Evolutionary conservation across 805 yeast species (phyloP).

Genomic region (Candida patagonica): DNA sequence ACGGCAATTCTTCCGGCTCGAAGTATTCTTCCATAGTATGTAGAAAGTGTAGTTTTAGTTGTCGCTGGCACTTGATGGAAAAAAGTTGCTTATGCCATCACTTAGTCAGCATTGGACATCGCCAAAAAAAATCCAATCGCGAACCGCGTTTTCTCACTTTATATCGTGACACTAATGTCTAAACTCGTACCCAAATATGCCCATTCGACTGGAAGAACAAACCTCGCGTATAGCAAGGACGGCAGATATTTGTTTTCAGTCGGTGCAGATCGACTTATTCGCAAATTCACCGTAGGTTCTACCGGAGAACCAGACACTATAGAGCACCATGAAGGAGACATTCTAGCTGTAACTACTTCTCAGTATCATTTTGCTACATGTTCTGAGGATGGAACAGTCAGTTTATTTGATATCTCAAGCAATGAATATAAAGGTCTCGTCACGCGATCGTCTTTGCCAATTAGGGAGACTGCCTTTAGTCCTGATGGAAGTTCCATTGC

Average conservation of each 20-base stretch:
- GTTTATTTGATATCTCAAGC: slow-evolving; percentile 21
- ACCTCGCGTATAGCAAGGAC: slow-evolving; percentile 26
- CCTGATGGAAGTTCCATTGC: slow-evolving; percentile 30
- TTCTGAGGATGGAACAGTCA: slow-evolving; percentile 35
- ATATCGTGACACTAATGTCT: no score
- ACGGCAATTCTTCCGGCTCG: slow-evolving; percentile 19
- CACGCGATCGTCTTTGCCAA: slow-evolving; percentile 25
- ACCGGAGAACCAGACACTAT: slow-evolving; percentile 27
- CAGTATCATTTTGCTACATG: slow-evolving; percentile 30
- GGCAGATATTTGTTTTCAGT: slow-evolving; percentile 27
- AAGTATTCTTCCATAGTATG: slow-evolving; percentile 14
- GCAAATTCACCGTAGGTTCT: slow-evolving; percentile 25
- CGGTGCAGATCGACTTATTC: slow-evolving; percentile 29
- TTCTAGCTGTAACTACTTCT: slow-evolving; percentile 22
- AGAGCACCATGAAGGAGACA: slow-evolving; percentile 20
- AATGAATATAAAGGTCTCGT: slow-evolving; percentile 21
- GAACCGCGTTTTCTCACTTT: no score
- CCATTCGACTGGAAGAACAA: slow-evolving; percentile 27
- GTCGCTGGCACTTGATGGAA: no score
- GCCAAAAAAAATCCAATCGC: no score
- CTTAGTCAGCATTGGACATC: no score
- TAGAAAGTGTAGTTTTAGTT: no score
- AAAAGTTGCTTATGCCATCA: no score
- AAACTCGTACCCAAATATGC: slow-evolving; percentile 21
- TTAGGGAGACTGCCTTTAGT: slow-evolving; percentile 26